Conservation (phyloP, 2,329 filamentous ascomycete genomes). For the Colletotrichum sp. region DNA sequence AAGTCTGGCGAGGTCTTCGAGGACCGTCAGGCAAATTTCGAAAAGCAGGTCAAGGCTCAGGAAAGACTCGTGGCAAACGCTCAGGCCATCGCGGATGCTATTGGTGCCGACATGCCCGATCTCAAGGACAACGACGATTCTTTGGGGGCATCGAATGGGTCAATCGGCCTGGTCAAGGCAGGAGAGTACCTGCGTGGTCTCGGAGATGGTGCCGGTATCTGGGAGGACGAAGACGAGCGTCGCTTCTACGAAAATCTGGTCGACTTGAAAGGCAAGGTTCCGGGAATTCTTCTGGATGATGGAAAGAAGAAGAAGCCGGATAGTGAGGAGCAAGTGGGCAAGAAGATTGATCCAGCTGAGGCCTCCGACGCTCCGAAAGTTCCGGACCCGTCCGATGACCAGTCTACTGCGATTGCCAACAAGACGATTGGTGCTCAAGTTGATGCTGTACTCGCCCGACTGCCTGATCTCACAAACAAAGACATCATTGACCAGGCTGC, state of each 20-base stretch:
- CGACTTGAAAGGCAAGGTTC: slow-evolving; percentile 94
- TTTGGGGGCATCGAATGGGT: slow-evolving; percentile 69
- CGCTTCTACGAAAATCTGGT: slow-evolving; percentile 98
- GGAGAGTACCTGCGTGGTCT: slow-evolving; percentile 92
- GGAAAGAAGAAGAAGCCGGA: slow-evolving; percentile 92
- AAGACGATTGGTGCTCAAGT: slow-evolving; percentile 98
- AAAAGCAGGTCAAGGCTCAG: slow-evolving; percentile 90
- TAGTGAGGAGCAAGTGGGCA: slow-evolving; percentile 80
- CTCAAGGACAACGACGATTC: slow-evolving; percentile 82
- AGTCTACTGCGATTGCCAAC: slow-evolving; percentile 93
- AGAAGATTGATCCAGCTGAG: slow-evolving; percentile 67
- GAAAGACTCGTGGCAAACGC: slow-evolving; percentile 91
- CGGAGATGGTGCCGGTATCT: slow-evolving; percentile 90
- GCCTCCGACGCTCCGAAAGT: slow-evolving; percentile 55
- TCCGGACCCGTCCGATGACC: slow-evolving; percentile 70
- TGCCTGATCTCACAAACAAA: slow-evolving; percentile 92
- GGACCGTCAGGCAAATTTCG: slow-evolving; percentile 93
- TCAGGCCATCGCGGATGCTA: slow-evolving; percentile 85
- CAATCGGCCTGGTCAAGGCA: slow-evolving; percentile 92
- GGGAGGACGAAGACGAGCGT: slow-evolving; percentile 98
- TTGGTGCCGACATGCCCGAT: slow-evolving; percentile 93
- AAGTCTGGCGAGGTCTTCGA: slow-evolving; percentile 99
- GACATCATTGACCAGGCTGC: slow-evolving; percentile 91
- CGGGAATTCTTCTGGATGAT: slow-evolving; percentile 90
- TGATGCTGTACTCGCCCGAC: slow-evolving; percentile 82